Evolutionary conservation across 331 rosid species (phyloP).

Genomic region (Malus hybrid): DNA sequence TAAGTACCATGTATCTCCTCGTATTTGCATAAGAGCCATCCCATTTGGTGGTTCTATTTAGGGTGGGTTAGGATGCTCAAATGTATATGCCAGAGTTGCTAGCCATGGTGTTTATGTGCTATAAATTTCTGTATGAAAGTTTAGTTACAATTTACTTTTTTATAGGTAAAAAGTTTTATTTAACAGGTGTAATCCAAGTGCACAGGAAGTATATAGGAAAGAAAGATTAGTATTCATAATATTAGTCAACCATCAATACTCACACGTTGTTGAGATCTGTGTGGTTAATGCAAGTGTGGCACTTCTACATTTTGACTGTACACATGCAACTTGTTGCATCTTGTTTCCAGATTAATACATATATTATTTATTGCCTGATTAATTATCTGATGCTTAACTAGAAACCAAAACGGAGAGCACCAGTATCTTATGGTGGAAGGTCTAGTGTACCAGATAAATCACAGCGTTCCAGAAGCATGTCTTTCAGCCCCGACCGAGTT

Average conservation of each 20-base stretch:
- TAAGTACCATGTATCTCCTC: too few relatives aligned
- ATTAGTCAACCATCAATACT: neutral
- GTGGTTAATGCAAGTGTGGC: neutral
- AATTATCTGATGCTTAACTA: conserved; percentile 22
- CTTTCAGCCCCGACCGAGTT: conserved; percentile 90
- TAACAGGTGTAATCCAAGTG: neutral
- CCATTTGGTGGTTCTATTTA: too few relatives aligned
- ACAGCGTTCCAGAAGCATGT: conserved; percentile 96
- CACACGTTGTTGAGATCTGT: neutral
- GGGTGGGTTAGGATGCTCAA: too few relatives aligned
- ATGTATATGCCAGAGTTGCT: too few relatives aligned
- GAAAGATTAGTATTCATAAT: neutral
- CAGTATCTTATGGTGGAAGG: conserved; percentile 76
- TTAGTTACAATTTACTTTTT: neutral
- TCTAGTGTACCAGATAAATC: conserved; percentile 78
- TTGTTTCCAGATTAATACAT: conserved; percentile 15
- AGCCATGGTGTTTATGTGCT: too few relatives aligned
- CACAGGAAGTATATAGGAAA: neutral
- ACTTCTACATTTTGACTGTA: neutral
- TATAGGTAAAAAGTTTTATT: neutral
- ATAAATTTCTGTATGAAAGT: too few relatives aligned
- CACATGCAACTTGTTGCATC: neutral
- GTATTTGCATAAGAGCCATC: too few relatives aligned
- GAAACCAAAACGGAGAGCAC: conserved; percentile 86
- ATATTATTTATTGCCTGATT: conserved; percentile 9